Conservation (phyloP, 441 rosid genomes). For the Viola pubescens region DNA sequence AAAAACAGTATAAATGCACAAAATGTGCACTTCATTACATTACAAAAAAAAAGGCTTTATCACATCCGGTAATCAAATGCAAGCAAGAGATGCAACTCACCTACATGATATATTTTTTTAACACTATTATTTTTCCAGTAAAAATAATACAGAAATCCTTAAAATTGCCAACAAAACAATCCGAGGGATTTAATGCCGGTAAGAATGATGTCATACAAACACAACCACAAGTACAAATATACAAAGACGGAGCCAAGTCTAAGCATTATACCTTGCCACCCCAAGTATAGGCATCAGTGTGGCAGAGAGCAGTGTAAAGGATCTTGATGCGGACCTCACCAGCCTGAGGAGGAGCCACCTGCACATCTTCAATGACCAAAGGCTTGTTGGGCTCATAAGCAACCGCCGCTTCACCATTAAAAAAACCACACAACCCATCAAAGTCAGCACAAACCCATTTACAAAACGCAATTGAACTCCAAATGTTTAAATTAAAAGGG, state of each 20-base stretch:
- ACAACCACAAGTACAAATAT: not conserved
- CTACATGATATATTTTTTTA: too few species aligned
- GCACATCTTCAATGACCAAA: slow-evolving; percentile 70
- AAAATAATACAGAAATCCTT: too few species aligned
- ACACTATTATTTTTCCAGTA: too few species aligned
- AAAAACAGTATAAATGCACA: not conserved
- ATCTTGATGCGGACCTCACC: slow-evolving; percentile 91
- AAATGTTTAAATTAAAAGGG: too few species aligned
- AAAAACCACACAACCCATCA: not conserved
- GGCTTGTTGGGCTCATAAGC: slow-evolving; percentile 89
- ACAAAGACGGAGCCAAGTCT: not conserved
- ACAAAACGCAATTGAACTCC: too few species aligned
- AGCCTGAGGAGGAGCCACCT: slow-evolving; percentile 90
- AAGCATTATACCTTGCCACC: slow-evolving; percentile 71
- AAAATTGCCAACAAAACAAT: too few species aligned
- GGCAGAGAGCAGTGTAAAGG: slow-evolving; percentile 84
- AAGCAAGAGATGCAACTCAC: too few species aligned
- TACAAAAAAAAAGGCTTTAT: too few species aligned
- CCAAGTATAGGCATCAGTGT: slow-evolving; percentile 97
- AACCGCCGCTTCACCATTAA: slow-evolving; percentile 61
- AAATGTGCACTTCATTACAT: too few species aligned
- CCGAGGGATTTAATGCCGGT: too few species aligned
- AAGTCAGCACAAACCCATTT: too few species aligned
- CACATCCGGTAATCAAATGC: too few species aligned
- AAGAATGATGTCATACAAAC: not conserved